These are phyloP conservation scores for Ceratocystis albifundus DNA, from an alignment of 2,329 filamentous ascomycete genomes.

Conservation along the genomic window DNA sequence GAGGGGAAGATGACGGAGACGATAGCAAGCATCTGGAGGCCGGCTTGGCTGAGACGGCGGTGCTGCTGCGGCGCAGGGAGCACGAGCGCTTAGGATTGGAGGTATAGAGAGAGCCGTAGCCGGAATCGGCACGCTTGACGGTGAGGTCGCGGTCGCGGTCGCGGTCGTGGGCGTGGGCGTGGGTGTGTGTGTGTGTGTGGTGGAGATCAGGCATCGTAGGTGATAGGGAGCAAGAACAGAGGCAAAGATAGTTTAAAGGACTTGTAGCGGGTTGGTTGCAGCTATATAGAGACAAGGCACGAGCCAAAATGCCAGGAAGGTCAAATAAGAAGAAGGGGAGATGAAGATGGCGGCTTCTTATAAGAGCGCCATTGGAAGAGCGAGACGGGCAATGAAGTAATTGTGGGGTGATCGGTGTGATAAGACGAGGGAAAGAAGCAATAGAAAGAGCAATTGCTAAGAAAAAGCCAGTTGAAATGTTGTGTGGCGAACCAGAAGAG, in stretches of 20 bases:
- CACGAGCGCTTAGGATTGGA: constrained; percentile 33
- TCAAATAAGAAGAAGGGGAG: background rate
- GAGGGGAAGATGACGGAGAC: background rate
- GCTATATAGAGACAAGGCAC: background rate
- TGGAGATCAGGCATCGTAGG: constrained; percentile 1
- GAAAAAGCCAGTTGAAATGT: background rate
- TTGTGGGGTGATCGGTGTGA: background rate
- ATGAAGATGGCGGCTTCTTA: background rate
- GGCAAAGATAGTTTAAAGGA: background rate
- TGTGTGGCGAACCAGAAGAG: background rate
- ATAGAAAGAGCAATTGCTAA: background rate
- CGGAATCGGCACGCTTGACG: constrained; percentile 48
- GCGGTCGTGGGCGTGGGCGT: too few species aligned
- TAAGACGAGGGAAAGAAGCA: background rate
- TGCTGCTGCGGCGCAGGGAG: constrained; percentile 27
- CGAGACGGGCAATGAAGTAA: background rate
- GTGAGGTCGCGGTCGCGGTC: constrained; percentile 31
- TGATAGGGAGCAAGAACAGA: background rate
- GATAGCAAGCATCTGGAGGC: background rate
- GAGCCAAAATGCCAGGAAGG: background rate
- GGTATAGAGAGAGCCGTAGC: constrained; percentile 42
- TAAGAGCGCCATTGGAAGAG: constrained; percentile 1
- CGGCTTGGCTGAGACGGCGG: constrained; percentile 27
- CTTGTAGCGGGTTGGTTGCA: background rate
- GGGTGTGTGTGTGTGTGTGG: background rate